phyloP scores from a whole-genome alignment of 306 rosid species.

The Castanea crenata region DNA sequence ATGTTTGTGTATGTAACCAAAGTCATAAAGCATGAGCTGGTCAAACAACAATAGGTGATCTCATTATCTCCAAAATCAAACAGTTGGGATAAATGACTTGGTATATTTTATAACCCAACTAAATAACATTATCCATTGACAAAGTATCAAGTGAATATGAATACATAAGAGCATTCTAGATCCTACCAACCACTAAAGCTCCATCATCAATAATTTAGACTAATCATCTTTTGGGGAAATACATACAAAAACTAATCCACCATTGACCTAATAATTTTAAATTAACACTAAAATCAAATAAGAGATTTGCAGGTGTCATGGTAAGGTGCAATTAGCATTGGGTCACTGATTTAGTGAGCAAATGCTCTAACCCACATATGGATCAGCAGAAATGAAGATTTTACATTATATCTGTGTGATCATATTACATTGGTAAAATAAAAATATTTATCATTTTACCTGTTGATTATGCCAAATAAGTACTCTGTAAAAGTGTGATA shows the following conservation, averaged over 20 bases:
- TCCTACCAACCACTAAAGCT: background rate
- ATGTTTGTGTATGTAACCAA: background rate
- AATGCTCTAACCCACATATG: background rate
- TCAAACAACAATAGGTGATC: background rate
- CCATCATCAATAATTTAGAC: background rate
- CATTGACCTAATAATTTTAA: background rate
- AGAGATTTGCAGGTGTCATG: background rate
- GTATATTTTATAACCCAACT: background rate
- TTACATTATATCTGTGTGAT: too few relatives aligned
- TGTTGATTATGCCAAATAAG: background rate
- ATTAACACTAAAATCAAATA: background rate
- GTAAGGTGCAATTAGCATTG: background rate
- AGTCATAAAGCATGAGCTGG: background rate
- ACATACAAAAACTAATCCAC: background rate
- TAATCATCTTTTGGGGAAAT: background rate
- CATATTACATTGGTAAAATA: too few relatives aligned
- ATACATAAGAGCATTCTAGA: background rate
- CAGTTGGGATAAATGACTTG: background rate
- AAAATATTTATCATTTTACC: background rate
- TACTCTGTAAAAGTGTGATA: background rate
- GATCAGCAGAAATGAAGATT: background rate
- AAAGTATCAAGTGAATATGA: background rate
- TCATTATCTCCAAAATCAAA: background rate
- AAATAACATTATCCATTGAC: background rate
- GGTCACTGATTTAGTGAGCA: background rate